A percentile compares a stretch with the other conserved stretches of the same genome.
Conservation (phyloP, 2,329 filamentous ascomycete species). For the Pyrenophora seminiperda region DNA sequence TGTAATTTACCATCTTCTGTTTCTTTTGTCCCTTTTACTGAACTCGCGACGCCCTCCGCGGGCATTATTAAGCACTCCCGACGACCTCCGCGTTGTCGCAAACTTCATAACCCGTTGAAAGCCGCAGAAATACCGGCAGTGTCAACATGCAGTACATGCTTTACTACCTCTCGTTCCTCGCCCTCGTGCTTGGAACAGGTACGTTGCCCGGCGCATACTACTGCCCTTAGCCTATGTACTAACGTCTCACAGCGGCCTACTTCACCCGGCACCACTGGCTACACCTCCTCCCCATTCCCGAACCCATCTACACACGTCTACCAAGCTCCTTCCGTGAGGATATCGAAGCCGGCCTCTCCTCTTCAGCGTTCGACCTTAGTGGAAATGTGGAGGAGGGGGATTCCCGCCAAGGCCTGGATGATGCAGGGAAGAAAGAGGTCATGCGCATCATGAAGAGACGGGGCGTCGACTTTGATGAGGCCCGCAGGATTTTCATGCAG, state of each 20-base stretch:
- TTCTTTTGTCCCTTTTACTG: slow-evolving; percentile 17
- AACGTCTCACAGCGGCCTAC: slow-evolving; percentile 66
- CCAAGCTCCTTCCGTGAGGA: slow-evolving; percentile 80
- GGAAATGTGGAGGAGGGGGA: slow-evolving; percentile 83
- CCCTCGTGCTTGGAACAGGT: slow-evolving; percentile 74
- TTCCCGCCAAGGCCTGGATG: slow-evolving; percentile 78
- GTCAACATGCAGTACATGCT: slow-evolving; percentile 76
- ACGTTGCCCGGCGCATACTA: slow-evolving; percentile 35
- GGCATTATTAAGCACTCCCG: slow-evolving; percentile 19
- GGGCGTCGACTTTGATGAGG: slow-evolving; percentile 86
- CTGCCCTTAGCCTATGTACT: slow-evolving; percentile 18
- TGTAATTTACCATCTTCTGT: slow-evolving; percentile 8
- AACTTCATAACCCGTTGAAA: slow-evolving; percentile 5
- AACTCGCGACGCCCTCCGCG: slow-evolving; percentile 10
- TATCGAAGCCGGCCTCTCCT: slow-evolving; percentile 84
- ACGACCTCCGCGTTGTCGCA: slow-evolving; percentile 21
- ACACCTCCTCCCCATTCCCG: slow-evolving; percentile 65
- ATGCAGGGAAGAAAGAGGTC: slow-evolving; percentile 78
- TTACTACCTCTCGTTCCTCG: slow-evolving; percentile 74
- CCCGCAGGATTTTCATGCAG: slow-evolving; percentile 83
- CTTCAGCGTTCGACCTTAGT: slow-evolving; percentile 79
- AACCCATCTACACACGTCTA: slow-evolving; percentile 76
- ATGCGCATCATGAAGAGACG: slow-evolving; percentile 88
- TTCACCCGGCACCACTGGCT: slow-evolving; percentile 80
- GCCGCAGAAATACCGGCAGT: slow-evolving; percentile 9